Evolutionary conservation across 345 rosid species (phyloP).

Genomic region (Firmiana major): DNA sequence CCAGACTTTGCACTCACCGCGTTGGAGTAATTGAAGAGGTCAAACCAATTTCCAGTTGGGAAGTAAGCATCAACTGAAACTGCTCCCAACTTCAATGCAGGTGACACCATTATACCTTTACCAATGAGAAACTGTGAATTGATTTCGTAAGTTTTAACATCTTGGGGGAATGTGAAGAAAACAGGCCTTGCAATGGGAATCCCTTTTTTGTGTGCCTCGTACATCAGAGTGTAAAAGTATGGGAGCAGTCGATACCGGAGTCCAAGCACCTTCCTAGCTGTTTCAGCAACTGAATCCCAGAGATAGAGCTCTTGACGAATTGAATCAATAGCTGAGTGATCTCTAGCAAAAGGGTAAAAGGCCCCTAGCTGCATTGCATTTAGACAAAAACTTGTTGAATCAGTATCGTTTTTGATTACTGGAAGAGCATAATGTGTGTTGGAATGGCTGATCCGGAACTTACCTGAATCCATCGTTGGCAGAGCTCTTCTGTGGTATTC

Average conservation of each 20-base stretch:
- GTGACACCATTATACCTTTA: conserved; percentile 57
- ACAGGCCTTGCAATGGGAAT: conserved; percentile 72
- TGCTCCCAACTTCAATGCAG: conserved; percentile 37
- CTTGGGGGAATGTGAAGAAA: conserved; percentile 67
- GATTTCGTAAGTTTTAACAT: conserved; percentile 46
- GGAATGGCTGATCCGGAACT: neutral
- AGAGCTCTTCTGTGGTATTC: conserved; percentile 64
- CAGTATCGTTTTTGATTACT: neutral
- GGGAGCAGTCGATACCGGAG: conserved; percentile 70
- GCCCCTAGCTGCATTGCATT: conserved; percentile 55
- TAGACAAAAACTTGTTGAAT: neutral
- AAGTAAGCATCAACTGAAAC: conserved; percentile 49
- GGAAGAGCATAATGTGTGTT: neutral
- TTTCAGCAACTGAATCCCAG: conserved; percentile 69
- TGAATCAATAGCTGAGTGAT: conserved; percentile 36
- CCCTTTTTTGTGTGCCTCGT: conserved; percentile 52
- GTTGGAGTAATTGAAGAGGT: conserved; percentile 55
- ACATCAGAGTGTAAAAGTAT: conserved; percentile 64
- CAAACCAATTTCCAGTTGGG: conserved; percentile 70
- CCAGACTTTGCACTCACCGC: conserved; percentile 35
- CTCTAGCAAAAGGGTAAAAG: conserved; percentile 80
- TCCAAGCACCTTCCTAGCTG: conserved; percentile 63
- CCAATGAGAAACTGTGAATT: conserved; percentile 55
- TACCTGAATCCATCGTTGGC: conserved; percentile 79
- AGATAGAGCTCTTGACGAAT: conserved; percentile 64